Evolutionary conservation across 106 monocot species (phyloP), one percentile per base, ranked within the genome.

Genomic region (Allium cepa): DNA sequence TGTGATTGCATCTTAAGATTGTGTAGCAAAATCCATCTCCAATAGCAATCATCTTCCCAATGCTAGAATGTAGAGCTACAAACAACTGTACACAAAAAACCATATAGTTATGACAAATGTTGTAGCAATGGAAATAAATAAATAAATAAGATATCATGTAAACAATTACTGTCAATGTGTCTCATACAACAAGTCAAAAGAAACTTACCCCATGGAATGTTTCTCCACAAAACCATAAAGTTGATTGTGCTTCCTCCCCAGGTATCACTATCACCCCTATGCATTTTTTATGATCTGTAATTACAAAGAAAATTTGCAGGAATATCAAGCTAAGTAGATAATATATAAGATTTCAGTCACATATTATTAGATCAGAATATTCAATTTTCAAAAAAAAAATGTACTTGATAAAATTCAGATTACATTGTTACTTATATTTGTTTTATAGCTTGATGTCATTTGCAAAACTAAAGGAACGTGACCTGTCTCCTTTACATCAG

Each of bases 201-300:
- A 47, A 58, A 47, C 58, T 53, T 79, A 91, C 94, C 94, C 85
- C 70, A 13, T 85, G 79, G 55, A 90, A 94, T 26, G 58, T 78
- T 75, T 60, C 67, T 69, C 83, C 78, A 85, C 94, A 94, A 72
- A 94, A 91, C 90, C 85, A 90, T 26, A 50, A 57, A 76, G 56
- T 69, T 66, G 78, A 53, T 52, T 53, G 70, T 7, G 52, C 22
- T 70, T 74, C 82, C 26, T 51, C 76, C 51, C 63, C 59, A 49
- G 55, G 57, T 52, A 26, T 18, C 58, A 53, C 45, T 62, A 69
- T 73, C 11, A 72, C 82, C 72, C 72, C 81, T 50, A 83, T 57
- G 68, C 94, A 94, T 57, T 76, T 71, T n/a, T 64, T 57, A 51
- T 94, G 90, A 79, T 80, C 94, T 94, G 87, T 16, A 47, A 52